Evolutionary conservation across 2,329 filamentous ascomycete genomes (phyloP), one percentile per base, ranked within the genome.

Genomic region (Cephalotrichum gorgonifer): DNA sequence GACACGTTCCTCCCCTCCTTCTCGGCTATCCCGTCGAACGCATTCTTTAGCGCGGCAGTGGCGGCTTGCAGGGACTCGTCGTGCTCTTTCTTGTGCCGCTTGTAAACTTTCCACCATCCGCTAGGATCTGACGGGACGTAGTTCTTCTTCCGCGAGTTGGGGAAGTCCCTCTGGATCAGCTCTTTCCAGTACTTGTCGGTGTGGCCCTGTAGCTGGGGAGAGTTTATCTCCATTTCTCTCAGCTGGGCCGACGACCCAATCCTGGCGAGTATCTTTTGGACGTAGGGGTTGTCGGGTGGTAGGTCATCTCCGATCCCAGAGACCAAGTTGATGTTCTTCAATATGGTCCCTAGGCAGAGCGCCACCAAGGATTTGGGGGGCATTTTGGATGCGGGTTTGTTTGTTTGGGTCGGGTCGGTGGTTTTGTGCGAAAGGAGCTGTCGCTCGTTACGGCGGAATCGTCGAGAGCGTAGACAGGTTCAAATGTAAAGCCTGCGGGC

Each of bases 31-130:
- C 28, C 41, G 14, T 33, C 31, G 17, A 49, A 49, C 12, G 47
- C 47, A 20, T 17, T 38, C 17, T 49, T 44, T 28, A 49, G 20
- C 12, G 47, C 41, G 3, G 47, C 42, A 3, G 28, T 49, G 22
- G 47, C 47, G 20, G 23, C 39, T 25, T 46, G 14, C 7, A 84
- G 72, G 47, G 78, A 72, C 47, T 73, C 67, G 30, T 78, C 69
- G 33, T 81, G 75, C 53, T 83, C 71, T 39, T 70, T 71, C 54
- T 78, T 74, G 59, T 90, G 83, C 54, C 81, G 79, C 54, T 75
- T 70, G 67, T 94, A 96, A 14, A 94, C 74, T 49, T 84, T 80
- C 61, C 83, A 80, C 89, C 89, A 96, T 52, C 80, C 81, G 31
- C 71, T 71, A 0, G 83, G 79, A 53, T 87, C 75, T 49, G 74